These are phyloP conservation scores for Lactifluus subvellereus DNA, from an alignment of 768 basidiomycete species.

Conservation along the genomic window DNA sequence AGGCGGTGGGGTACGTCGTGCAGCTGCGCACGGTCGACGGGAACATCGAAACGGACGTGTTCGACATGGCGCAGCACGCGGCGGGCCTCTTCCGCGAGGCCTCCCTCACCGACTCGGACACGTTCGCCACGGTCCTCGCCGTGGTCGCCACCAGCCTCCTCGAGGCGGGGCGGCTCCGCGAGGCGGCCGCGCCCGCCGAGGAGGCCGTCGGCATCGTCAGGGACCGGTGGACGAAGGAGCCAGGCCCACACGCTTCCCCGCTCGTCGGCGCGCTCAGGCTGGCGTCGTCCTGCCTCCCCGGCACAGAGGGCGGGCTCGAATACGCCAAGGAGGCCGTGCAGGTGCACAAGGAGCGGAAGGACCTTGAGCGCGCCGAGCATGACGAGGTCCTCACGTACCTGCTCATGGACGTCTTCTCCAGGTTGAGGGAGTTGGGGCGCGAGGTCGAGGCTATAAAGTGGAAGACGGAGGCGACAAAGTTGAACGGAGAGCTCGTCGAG, in stretches of 20 bases:
- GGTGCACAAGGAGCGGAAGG: slow-evolving; percentile 13
- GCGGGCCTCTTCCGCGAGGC: slow-evolving; percentile 15
- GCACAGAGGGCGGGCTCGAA: slow-evolving; percentile 5
- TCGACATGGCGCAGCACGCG: slow-evolving; percentile 17
- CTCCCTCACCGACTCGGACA: slow-evolving; percentile 2
- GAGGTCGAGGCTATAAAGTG: slow-evolving; percentile 19
- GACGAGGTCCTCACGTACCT: slow-evolving; percentile 5
- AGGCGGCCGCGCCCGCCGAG: neutral
- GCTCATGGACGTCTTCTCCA: slow-evolving; percentile 17
- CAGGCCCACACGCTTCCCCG: neutral
- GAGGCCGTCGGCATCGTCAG: slow-evolving; percentile 10
- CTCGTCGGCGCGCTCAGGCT: slow-evolving; percentile 10
- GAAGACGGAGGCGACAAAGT: slow-evolving; percentile 19
- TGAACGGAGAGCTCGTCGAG: slow-evolving; percentile 18
- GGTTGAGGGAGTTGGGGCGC: slow-evolving; percentile 10
- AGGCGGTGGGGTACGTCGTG: slow-evolving; percentile 12
- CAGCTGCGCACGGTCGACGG: slow-evolving; percentile 1
- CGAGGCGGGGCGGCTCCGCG: neutral
- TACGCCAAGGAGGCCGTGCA: slow-evolving; percentile 14
- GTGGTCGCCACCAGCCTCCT: slow-evolving; percentile 1
- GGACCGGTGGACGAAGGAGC: neutral
- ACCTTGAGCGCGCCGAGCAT: neutral
- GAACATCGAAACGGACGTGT: neutral
- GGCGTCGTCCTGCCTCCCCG: neutral
- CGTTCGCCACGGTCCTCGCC: slow-evolving; percentile 8